phyloP scores from a whole-genome alignment of 805 yeast species.

The Crinitomyces ghanaensis region DNA sequence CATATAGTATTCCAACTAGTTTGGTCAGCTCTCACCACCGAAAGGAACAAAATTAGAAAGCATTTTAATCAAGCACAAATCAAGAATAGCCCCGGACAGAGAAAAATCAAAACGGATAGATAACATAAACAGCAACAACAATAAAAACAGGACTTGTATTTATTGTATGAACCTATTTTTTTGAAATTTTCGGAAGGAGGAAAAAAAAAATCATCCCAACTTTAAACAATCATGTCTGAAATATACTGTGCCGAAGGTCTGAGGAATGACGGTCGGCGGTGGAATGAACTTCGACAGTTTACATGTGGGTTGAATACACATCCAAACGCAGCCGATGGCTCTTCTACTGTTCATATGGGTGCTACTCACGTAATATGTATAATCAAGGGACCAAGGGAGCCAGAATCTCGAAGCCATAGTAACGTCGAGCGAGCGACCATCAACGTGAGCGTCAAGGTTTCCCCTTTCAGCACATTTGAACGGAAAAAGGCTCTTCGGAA shows the following conservation, averaged over 20 bases:
- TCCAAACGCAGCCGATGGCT: constrained; percentile 74
- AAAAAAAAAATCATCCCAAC: too few species aligned
- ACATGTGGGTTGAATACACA: constrained; percentile 79
- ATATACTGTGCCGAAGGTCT: constrained; percentile 92
- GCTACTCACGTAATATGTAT: constrained; percentile 77
- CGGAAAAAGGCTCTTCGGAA: constrained; percentile 57
- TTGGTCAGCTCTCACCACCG: too few species aligned
- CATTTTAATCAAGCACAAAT: too few species aligned
- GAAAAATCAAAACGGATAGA: too few species aligned
- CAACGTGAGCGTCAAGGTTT: constrained; percentile 53
- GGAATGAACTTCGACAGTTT: constrained; percentile 83
- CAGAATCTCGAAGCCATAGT: constrained; percentile 37
- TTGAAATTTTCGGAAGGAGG: too few species aligned
- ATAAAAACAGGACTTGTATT: too few species aligned
- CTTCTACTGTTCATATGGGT: constrained; percentile 86
- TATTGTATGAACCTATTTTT: too few species aligned
- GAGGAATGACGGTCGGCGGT: constrained; percentile 85
- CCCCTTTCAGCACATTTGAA: constrained; percentile 72
- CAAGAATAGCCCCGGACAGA: too few species aligned
- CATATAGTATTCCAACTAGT: too few species aligned
- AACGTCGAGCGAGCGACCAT: constrained; percentile 44
- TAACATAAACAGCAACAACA: too few species aligned
- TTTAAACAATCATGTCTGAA: too few species aligned
- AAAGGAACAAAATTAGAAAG: too few species aligned
- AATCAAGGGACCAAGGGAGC: constrained; percentile 87